Base-by-base conservation (phyloP, 2,329 filamentous ascomycete genomes). In the Colletotrichum sublineola region DNA sequence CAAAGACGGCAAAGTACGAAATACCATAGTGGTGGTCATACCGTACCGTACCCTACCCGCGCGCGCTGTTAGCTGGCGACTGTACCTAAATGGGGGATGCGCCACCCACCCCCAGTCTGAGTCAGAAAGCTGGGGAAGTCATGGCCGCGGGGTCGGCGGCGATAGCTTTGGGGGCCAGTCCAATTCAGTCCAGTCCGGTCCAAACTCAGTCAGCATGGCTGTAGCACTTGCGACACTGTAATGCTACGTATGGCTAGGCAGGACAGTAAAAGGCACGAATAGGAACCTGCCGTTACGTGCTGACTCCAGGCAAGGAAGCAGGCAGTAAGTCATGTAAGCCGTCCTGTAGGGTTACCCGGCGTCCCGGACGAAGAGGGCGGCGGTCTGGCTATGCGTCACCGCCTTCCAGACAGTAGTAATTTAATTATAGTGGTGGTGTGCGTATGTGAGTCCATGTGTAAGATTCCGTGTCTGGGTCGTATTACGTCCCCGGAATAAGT, bases 51-150 rank as follows among this genome's bases (percentile, higher is more conserved):
- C 9, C 24, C 24, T 24, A 24, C 24, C 24, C 20, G 15, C 15
- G 42, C 42, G 15, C 42, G 42, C 8, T 20, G 44, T n/a, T 46
- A 46, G 44, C 44, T n/a, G 44, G 18, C n/a, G 44, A 4, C 15
- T 11, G 42, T 44, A 9, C 44, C 44, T n/a, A 48, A 48, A 63
- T 44, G 36, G 48, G 33, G 36, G n/a, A 46, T 38, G 69, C 69
- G 69, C 69, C 69, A 71, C 65, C 69, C 64, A 71, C 65, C 69
- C 64, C 65, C 69, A 63, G 57, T 63, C 69, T 69, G 69, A 72
- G 65, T 72, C 69, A 72, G 69, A 38, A 46, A 24, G 66, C 65
- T 24, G 66, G 69, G 69, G 66, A 72, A 68, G 40, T 60, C 52
- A 29, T 29, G 53, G 60, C 42, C 53, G 67, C 20, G 44, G 44